Evolutionary conservation across 805 yeast genomes (phyloP), one percentile per base, ranked within the genome.

Genomic region (Wickerhamomyces sydowiorum): DNA sequence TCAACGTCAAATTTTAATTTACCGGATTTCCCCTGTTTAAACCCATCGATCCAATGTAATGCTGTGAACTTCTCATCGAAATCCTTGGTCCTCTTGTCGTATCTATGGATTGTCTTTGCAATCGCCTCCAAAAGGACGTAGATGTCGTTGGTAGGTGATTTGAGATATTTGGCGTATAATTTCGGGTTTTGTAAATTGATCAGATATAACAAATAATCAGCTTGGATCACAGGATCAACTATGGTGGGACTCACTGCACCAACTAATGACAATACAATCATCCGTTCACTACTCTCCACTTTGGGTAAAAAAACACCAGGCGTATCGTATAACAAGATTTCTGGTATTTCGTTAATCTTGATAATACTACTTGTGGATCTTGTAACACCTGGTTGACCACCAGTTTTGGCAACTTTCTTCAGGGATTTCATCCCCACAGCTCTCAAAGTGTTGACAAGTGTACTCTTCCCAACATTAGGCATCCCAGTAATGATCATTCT

Each of bases 381-480:
- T 0, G 99, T 93, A 6, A 91, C 87, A 17, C 99, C 99, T 1
- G 98, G 96, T 48, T 76, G 80, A 10, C 84, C 82, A 1, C 96
- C 96, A 0, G 95, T 87, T 40, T 65, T 65, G 0, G 96, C 96
- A 1, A 86, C 97, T 53, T 84, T 85, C 42, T 69, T 66, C 39
- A 39, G 41, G 42, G 40, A 47, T 40, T 49, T 42, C 23, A 55
- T 37, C 9, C 57, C 57, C 17, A 48, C 56, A 7, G 64, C 65
- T 44, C 96, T 64, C 39, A 90, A 64, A 0, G 82, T 70, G 55
- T 93, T 93, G 22, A 90, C 82, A 37, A 93, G 59, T 0, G 96
- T 84, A 12, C 96, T 85, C 61, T 93, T 93, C 0, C 99, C 99
- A n/a, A 89, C 95, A 59, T 93, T 93, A 1, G 99, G 99, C 93